A percentile compares a stretch with the other conserved stretches of the same genome.
These are phyloP conservation scores for Claviceps fusiformis DNA, from an alignment of 2,329 filamentous ascomycete species.

Conservation along the genomic window DNA sequence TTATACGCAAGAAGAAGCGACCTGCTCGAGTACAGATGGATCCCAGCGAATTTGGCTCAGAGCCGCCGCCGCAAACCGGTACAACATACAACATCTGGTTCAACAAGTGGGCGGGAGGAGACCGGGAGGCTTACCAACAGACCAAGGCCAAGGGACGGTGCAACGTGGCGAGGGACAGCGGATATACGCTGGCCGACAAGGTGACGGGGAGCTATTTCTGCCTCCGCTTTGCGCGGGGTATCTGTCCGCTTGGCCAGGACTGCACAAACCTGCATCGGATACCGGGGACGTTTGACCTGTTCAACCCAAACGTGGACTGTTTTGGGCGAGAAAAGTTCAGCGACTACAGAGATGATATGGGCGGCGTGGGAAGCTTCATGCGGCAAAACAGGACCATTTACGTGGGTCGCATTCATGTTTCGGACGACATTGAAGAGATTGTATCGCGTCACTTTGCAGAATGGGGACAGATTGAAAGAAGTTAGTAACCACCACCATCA, in stretches of 20 bases:
- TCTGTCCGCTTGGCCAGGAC: slow-evolving; percentile 75
- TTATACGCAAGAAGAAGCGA: slow-evolving; percentile 79
- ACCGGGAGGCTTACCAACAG: slow-evolving; percentile 82
- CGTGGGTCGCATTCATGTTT: slow-evolving; percentile 85
- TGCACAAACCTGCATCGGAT: slow-evolving; percentile 90
- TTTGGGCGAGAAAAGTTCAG: slow-evolving; percentile 80
- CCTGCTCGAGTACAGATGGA: slow-evolving; percentile 89
- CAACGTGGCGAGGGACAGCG: slow-evolving; percentile 67
- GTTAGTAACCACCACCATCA: slow-evolving; percentile 16
- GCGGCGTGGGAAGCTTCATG: slow-evolving; percentile 87
- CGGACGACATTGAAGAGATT: slow-evolving; percentile 92
- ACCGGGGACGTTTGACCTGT: slow-evolving; percentile 75
- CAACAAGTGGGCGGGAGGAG: slow-evolving; percentile 95
- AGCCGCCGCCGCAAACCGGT: slow-evolving; percentile 82
- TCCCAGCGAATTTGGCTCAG: slow-evolving; percentile 64
- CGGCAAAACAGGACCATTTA: slow-evolving; percentile 90
- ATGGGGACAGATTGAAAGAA: slow-evolving; percentile 86
- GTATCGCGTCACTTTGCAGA: slow-evolving; percentile 91
- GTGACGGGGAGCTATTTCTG: slow-evolving; percentile 80
- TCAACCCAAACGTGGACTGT: slow-evolving; percentile 87
- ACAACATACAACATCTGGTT: slow-evolving; percentile 89
- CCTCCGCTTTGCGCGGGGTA: slow-evolving; percentile 73
- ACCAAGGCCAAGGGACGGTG: slow-evolving; percentile 79
- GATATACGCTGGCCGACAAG: slow-evolving; percentile 66
- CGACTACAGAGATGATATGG: slow-evolving; percentile 96